phyloP scores from a whole-genome alignment of 2,329 filamentous ascomycete genomes.

The Sporothrix globosa region DNA sequence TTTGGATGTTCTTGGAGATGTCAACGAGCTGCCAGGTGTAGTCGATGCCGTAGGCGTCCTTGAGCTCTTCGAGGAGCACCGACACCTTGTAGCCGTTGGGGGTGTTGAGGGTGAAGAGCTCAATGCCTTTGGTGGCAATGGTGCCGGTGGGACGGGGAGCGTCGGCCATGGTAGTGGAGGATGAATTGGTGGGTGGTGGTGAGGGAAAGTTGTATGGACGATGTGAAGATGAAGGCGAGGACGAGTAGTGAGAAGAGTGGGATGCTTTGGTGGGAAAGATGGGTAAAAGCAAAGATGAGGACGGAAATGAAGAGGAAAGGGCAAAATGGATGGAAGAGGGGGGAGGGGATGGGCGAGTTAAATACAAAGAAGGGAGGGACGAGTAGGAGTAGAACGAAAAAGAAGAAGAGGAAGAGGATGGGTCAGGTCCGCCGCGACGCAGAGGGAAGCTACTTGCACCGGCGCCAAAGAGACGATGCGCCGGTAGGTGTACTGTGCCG shows the following conservation, averaged over 20 bases:
- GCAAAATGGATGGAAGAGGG: background rate
- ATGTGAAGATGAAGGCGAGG: background rate
- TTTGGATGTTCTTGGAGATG: slow-evolving; percentile 65
- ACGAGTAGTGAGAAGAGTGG: background rate
- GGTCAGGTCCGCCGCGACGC: background rate
- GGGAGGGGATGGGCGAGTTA: slow-evolving; percentile 4
- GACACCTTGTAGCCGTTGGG: slow-evolving; percentile 53
- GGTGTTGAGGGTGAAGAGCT: slow-evolving; percentile 61
- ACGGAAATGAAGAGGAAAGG: background rate
- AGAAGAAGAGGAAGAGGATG: background rate
- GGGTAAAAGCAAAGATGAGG: background rate
- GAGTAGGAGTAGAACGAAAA: background rate
- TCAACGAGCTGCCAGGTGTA: slow-evolving; percentile 64
- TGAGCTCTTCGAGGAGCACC: slow-evolving; percentile 67
- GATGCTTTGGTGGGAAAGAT: background rate
- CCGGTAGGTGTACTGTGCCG: slow-evolving; percentile 10
- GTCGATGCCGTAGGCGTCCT: slow-evolving; percentile 63
- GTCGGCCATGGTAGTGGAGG: slow-evolving; percentile 40
- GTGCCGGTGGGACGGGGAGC: slow-evolving; percentile 55
- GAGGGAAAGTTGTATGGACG: background rate
- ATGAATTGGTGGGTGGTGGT: background rate
- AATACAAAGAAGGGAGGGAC: background rate
- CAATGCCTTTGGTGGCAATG: slow-evolving; percentile 65
- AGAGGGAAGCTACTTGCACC: background rate
- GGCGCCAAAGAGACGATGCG: slow-evolving; percentile 11